Evolutionary conservation across 129 eudicot species (phyloP).

Genomic region (Cynara cardunculus): DNA sequence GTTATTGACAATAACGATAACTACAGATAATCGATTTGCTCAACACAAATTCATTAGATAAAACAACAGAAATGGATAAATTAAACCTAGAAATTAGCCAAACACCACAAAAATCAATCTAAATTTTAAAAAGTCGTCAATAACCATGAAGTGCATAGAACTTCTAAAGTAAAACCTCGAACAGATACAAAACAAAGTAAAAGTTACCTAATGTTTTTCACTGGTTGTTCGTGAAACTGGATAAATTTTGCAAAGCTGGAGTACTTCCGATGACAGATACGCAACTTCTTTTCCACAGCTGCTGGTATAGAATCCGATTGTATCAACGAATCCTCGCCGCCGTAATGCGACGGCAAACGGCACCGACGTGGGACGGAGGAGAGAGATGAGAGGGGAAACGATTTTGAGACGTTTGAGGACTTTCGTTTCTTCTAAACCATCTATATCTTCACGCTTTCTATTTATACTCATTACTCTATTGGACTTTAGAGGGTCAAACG

Average conservation of each 20-base stretch:
- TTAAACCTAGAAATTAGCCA: conserved; percentile 21
- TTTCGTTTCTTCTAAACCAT: not conserved
- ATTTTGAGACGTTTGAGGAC: conserved; percentile 22
- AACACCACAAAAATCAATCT: not conserved
- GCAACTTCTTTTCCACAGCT: not conserved
- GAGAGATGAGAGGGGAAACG: conserved; percentile 12
- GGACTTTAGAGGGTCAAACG: not conserved
- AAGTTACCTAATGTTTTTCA: not conserved
- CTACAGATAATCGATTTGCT: not conserved
- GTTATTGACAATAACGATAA: not conserved
- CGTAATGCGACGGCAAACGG: conserved; percentile 55
- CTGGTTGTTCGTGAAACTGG: conserved; percentile 13
- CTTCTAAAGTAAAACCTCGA: not conserved
- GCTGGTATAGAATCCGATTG: not conserved
- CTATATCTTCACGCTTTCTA: conserved; percentile 2
- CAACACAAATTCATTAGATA: not conserved
- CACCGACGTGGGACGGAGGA: conserved; percentile 36
- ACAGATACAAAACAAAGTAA: not conserved
- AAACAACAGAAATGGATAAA: not conserved
- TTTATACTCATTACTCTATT: conserved; percentile 7
- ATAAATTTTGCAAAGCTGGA: not conserved
- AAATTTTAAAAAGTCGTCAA: not conserved
- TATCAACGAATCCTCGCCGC: conserved; percentile 30
- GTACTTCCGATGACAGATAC: not conserved
- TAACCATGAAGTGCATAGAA: not conserved